Conservation (phyloP, 208 protist genomes). For the Trypanosomatidae sp. region DNA sequence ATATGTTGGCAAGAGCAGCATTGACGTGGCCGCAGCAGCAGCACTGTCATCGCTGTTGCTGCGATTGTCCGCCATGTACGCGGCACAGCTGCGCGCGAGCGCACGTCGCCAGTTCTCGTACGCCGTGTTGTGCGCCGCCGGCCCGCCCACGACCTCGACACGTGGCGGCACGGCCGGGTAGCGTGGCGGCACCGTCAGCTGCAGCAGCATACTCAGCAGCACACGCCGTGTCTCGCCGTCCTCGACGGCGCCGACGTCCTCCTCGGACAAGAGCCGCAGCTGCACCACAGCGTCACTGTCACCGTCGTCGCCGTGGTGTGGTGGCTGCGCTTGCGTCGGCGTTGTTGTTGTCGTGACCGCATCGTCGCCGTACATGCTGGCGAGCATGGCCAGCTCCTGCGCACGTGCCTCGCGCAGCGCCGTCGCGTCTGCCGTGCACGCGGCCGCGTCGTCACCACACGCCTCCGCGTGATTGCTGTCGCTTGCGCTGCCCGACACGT, state of each 20-base stretch:
- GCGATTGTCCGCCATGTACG: slow-evolving; percentile 39
- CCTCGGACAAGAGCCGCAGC: slow-evolving; percentile 27
- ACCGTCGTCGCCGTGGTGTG: slow-evolving; percentile 3
- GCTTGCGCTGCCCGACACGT: too few relatives aligned
- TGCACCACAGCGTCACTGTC: slow-evolving; percentile 13
- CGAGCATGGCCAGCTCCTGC: slow-evolving; percentile 64
- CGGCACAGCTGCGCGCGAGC: slow-evolving; percentile 12
- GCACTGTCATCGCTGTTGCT: too few relatives aligned
- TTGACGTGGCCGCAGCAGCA: slow-evolving; percentile 15
- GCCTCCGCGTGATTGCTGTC: too few relatives aligned
- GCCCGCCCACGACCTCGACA: slow-evolving; percentile 29
- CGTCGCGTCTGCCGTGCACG: not conserved
- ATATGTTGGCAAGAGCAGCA: slow-evolving; percentile 56
- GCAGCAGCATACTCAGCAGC: slow-evolving; percentile 24
- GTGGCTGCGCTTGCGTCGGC: not conserved
- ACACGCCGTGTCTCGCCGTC: slow-evolving; percentile 5
- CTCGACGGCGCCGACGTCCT: slow-evolving; percentile 3
- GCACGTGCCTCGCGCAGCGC: slow-evolving; percentile 13
- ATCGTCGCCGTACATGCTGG: slow-evolving; percentile 58
- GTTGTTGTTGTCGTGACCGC: slow-evolving; percentile 3
- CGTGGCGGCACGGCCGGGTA: slow-evolving; percentile 40
- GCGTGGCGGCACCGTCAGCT: slow-evolving; percentile 20
- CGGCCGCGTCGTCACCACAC: slow-evolving; percentile 2
- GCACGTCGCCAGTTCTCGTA: slow-evolving; percentile 46
- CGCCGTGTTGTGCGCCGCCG: slow-evolving; percentile 16